phyloP scores from a whole-genome alignment of 2,329 filamentous ascomycete genomes.

The Elsinoe perseae region DNA sequence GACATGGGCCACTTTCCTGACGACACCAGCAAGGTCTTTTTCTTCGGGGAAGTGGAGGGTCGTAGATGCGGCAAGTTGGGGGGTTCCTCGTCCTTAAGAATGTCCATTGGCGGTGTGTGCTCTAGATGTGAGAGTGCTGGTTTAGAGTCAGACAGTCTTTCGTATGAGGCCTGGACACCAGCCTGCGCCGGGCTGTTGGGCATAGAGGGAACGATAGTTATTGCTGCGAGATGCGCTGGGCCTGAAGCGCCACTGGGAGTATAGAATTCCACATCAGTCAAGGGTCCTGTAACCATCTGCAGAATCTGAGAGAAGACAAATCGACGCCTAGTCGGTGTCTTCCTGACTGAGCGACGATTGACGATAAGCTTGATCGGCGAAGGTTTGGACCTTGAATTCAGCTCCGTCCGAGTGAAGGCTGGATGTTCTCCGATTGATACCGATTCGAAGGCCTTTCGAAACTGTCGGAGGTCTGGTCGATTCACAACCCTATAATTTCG shows the following conservation, averaged over 20 bases:
- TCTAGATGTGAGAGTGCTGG: no score
- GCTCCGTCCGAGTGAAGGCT: not conserved
- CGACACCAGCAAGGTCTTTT: not conserved
- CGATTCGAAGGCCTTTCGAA: not conserved
- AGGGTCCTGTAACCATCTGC: not conserved
- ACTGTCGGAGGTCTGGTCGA: not conserved
- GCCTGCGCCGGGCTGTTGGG: no score
- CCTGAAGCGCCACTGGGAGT: not conserved
- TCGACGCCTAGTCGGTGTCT: not conserved
- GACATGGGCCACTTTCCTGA: not conserved
- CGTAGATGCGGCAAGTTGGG: not conserved
- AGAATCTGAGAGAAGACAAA: not conserved
- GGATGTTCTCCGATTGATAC: slow-evolving; percentile 1
- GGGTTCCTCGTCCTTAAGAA: not conserved
- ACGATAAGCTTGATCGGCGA: slow-evolving; percentile 7
- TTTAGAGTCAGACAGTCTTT: no score
- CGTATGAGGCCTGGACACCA: no score
- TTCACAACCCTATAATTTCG: not conserved
- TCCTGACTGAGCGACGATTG: slow-evolving; percentile 2
- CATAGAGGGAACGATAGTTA: no score
- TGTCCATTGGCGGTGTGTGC: not conserved
- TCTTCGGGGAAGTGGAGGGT: not conserved
- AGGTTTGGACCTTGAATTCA: slow-evolving; percentile 3
- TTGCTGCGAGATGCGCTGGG: no score
- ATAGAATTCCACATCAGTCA: not conserved